phyloP scores from a whole-genome alignment of 73 alveolate genomes.

The Paramecium pentaurelia region DNA sequence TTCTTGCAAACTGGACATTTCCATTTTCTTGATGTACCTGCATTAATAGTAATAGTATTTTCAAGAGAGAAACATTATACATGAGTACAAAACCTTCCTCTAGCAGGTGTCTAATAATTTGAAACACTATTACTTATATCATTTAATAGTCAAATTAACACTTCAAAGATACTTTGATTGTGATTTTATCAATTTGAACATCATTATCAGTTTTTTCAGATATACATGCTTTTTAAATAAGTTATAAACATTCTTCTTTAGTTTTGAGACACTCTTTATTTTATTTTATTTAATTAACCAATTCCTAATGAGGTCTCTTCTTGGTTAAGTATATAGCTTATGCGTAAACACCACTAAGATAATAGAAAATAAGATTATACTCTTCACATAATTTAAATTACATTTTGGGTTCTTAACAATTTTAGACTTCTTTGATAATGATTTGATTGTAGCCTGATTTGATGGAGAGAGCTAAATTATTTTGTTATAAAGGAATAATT shows the following conservation, averaged over 20 bases:
- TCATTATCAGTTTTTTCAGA: conserved; percentile 4
- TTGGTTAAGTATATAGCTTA: neutral
- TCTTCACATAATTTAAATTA: conserved; percentile 32
- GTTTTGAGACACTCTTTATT: neutral
- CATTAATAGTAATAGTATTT: conserved; percentile 53
- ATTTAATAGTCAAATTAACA: conserved; percentile 30
- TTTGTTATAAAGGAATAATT: neutral
- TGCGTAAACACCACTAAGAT: conserved; percentile 33
- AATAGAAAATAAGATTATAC: neutral
- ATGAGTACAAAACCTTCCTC: conserved; percentile 55
- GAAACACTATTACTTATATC: neutral
- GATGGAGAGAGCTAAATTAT: neutral
- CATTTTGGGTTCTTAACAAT: neutral
- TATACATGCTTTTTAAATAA: neutral
- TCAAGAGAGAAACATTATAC: conserved; percentile 57
- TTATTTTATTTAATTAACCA: neutral
- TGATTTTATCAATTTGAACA: conserved; percentile 11
- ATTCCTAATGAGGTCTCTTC: neutral
- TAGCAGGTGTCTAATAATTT: conserved; percentile 52
- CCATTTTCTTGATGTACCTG: conserved; percentile 57
- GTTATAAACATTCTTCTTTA: neutral
- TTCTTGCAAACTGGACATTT: conserved; percentile 56
- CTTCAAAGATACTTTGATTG: neutral
- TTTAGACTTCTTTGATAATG: neutral
- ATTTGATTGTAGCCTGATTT: neutral